Evolutionary conservation across 2,329 filamentous ascomycete genomes (phyloP), one percentile per base, ranked within the genome.

Genomic region (Cercospora janseana): DNA sequence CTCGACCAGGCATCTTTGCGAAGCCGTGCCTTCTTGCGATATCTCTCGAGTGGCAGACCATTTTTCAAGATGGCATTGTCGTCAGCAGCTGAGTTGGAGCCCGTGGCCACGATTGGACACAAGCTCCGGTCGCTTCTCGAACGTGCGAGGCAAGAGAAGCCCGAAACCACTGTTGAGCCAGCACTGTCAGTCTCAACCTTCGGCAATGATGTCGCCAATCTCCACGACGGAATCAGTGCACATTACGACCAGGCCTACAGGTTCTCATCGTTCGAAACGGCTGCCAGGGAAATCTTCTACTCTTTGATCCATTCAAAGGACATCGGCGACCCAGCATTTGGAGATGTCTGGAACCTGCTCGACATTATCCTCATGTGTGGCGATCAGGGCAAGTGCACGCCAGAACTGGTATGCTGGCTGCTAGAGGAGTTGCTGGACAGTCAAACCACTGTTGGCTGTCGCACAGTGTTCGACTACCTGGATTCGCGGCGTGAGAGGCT

Each of bases 361-460:
- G 94, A 98, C 66, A 83, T 97, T 32, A 77, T 96, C n/a, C 86
- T 87, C 1, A 83, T 94, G 28, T 83, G 95, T 54, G 91, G 89
- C 53, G 92, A 70, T 55, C 42, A 52, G 38, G 73, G 70, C 8
- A 64, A 80, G 61, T 84, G 81, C 60, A 90, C 95, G 57, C 82
- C 88, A 0, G 87, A 86, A 13, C 76, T 98, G 6, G 78, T 93
- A 6, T 90, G 95, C 63, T 91, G 88, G 80, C 81, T 98, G 12
- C 83, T 96, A 15, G 93, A 99, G 68, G 93, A 97, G 70, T 80
- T 98, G 1, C 79, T 98, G 20, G 94, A 98, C 69, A 95, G 90
- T 64, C 92, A 98, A 69, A 95, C 91, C 0, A 95, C 96, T 32
- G 81, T 89, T 18, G 91, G 88, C 24, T 98, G 93, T 66, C 85